Evolutionary conservation across 1,284 basidiomycete species (phyloP).

Genomic region (Moesziomyces parantarcticus): DNA sequence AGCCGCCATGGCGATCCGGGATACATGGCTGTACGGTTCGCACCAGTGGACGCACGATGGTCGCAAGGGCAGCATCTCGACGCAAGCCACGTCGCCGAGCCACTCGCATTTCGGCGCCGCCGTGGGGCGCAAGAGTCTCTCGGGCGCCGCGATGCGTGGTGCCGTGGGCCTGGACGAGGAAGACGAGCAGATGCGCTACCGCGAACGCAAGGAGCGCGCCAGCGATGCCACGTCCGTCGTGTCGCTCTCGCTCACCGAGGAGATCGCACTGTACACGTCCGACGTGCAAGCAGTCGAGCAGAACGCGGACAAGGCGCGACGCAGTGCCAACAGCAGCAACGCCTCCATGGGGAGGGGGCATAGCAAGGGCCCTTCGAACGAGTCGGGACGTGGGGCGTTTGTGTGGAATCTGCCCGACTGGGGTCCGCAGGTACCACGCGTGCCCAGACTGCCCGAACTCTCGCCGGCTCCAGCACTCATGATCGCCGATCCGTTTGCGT

Average conservation of each 20-base stretch:
- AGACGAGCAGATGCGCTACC: conserved; percentile 5
- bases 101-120: background rate
- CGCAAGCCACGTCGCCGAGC: conserved; percentile 9
- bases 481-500: conserved; percentile 27
- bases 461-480: conserved; percentile 23
- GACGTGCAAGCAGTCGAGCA: conserved; percentile 19
- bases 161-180: conserved; percentile 21
- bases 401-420: conserved; percentile 30
- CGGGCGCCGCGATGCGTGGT: background rate
- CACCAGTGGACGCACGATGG: conserved; percentile 24
- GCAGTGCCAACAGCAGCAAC: conserved; percentile 9
- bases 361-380: too few relatives aligned
- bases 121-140: conserved; percentile 9
- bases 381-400: conserved; percentile 2
- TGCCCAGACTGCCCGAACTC: conserved; percentile 6
- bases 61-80: conserved; percentile 20
- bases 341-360: background rate
- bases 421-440: background rate
- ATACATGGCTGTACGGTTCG: conserved; percentile 26
- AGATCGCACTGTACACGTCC: conserved; percentile 37
- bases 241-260: conserved; percentile 32
- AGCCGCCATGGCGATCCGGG: conserved; percentile 38
- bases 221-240: conserved; percentile 17
- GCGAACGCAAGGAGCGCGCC: background rate
- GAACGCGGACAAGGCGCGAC: conserved; percentile 5